Evolutionary conservation across 2,329 filamentous ascomycete species (phyloP).

Genomic region (Hypoxylon sp.): DNA sequence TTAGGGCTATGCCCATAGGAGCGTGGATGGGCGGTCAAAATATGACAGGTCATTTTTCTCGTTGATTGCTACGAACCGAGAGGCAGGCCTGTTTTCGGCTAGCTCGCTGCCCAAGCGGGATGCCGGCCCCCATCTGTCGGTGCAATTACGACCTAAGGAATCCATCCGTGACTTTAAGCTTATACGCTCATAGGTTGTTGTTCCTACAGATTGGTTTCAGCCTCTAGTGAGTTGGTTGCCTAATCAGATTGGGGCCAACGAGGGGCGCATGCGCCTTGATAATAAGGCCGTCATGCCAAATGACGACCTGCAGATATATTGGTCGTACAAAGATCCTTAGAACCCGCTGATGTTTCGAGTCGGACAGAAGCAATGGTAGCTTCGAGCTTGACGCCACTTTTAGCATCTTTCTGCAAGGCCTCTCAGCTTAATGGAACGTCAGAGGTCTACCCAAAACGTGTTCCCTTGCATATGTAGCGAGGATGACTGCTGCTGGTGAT

Average conservation of each 20-base stretch:
- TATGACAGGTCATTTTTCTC: slow-evolving; percentile 41
- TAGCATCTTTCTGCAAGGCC: slow-evolving; percentile 35
- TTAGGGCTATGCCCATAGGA: slow-evolving; percentile 36
- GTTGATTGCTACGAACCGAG: slow-evolving; percentile 32
- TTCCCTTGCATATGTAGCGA: slow-evolving; percentile 43
- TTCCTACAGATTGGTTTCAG: slow-evolving; percentile 45
- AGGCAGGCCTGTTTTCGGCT: slow-evolving; percentile 44
- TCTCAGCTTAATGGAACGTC: slow-evolving; percentile 41
- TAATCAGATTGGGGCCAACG: slow-evolving; percentile 30
- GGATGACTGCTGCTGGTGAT: slow-evolving; percentile 41
- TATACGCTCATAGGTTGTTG: slow-evolving; percentile 40
- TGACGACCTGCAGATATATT: slow-evolving; percentile 33
- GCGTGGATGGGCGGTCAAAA: slow-evolving; percentile 44
- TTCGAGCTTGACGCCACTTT: slow-evolving; percentile 34
- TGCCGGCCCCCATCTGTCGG: slow-evolving; percentile 36
- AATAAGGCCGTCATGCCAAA: slow-evolving; percentile 27
- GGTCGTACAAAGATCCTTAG: slow-evolving; percentile 39
- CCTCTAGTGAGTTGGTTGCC: slow-evolving; percentile 34
- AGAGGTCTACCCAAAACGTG: slow-evolving; percentile 33
- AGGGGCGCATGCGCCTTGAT: slow-evolving; percentile 33
- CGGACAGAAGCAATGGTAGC: slow-evolving; percentile 27
- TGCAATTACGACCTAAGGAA: slow-evolving; percentile 42
- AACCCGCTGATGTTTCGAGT: slow-evolving; percentile 29
- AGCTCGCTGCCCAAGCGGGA: slow-evolving; percentile 43
- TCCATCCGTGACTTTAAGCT: slow-evolving; percentile 42